A percentile compares a stretch with the other conserved stretches of the same genome.
phyloP scores from a whole-genome alignment of 257 asterid genomes.

The Solanum habrochaites region DNA sequence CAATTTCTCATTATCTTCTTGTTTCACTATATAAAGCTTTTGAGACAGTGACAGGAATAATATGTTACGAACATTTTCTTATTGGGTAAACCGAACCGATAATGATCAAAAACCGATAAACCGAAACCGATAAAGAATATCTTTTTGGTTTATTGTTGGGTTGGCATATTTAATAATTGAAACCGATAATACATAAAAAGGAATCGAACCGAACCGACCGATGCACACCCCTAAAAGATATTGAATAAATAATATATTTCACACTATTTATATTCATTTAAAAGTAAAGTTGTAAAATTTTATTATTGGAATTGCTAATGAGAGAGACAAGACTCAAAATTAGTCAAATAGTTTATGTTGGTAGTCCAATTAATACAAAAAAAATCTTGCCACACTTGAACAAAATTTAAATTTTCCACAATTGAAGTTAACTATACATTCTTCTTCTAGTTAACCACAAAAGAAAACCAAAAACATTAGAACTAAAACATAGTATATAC shows the following conservation, averaged over 20 bases:
- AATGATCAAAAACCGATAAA: too few species aligned
- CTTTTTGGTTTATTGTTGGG: too few species aligned
- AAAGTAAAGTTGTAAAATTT: background rate
- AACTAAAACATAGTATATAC: background rate
- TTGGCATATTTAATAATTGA: too few species aligned
- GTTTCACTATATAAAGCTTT: too few species aligned
- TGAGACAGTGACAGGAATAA: too few species aligned
- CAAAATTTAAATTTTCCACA: background rate
- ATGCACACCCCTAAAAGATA: too few species aligned
- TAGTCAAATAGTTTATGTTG: background rate
- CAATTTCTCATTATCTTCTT: too few species aligned
- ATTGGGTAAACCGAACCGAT: too few species aligned
- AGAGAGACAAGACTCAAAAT: background rate
- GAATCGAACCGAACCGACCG: too few species aligned
- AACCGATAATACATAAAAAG: too few species aligned
- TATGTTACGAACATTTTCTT: too few species aligned
- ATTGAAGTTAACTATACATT: background rate
- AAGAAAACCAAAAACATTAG: background rate
- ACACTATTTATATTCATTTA: background rate
- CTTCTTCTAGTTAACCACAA: background rate
- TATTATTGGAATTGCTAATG: background rate
- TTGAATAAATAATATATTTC: background rate
- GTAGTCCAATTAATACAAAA: background rate
- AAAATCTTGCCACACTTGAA: background rate
- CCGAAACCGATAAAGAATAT: too few species aligned